phyloP scores from a whole-genome alignment of 2,329 filamentous ascomycete genomes.

The Penicillium sclerotigenum region DNA sequence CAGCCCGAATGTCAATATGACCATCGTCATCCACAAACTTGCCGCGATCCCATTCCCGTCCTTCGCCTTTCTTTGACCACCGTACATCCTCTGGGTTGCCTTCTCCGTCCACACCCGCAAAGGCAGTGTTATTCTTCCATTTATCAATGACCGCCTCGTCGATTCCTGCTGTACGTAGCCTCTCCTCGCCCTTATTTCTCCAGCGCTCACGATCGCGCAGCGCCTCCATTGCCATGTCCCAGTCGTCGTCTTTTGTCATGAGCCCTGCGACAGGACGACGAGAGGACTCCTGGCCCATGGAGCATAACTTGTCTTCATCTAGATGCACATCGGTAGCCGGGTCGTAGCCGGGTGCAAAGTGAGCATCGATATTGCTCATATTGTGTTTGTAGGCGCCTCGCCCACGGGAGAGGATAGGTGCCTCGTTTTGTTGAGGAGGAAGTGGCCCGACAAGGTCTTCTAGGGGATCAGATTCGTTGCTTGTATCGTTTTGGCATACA shows the following conservation, averaged over 20 bases:
- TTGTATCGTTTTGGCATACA: conserved; percentile 9
- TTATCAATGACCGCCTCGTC: conserved; percentile 69
- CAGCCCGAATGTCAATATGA: conserved; percentile 49
- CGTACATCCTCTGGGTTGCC: conserved; percentile 66
- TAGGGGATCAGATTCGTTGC: conserved; percentile 63
- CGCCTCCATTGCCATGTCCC: conserved; percentile 76
- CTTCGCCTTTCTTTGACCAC: conserved; percentile 69
- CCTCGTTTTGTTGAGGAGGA: conserved; percentile 50
- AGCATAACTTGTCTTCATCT: conserved; percentile 52
- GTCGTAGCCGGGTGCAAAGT: conserved; percentile 68
- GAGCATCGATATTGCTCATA: conserved; percentile 69
- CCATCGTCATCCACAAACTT: conserved; percentile 59
- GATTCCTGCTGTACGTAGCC: conserved; percentile 75
- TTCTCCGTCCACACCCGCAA: conserved; percentile 49
- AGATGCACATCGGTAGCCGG: conserved; percentile 46
- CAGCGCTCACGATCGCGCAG: conserved; percentile 76
- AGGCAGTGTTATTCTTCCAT: conserved; percentile 63
- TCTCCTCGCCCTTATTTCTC: conserved; percentile 70
- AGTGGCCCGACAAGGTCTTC: conserved; percentile 73
- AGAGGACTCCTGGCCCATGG: conserved; percentile 52
- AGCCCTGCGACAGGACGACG: conserved; percentile 40
- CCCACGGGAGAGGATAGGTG: conserved; percentile 59
- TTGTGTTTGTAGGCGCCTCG: conserved; percentile 62
- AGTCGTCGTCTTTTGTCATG: conserved; percentile 60
- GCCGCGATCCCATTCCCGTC: conserved; percentile 53